phyloP scores from a whole-genome alignment of 306 rosid species.

The Lathyrus sativus region DNA sequence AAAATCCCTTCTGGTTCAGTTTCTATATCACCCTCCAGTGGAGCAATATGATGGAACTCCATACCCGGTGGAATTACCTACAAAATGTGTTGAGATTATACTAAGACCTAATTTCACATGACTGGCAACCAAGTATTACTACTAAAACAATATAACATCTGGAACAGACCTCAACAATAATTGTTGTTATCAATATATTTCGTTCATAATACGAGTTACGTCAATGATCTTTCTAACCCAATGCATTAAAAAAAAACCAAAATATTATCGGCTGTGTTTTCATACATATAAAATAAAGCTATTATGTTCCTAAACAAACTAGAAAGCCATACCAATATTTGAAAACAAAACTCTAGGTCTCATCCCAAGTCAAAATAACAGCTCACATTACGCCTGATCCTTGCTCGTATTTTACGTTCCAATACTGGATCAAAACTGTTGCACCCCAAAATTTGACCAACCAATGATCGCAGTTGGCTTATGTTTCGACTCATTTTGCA shows the following conservation, averaged over 20 bases:
- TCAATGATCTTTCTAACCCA: slow-evolving; percentile 20
- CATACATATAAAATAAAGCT: slow-evolving; percentile 25
- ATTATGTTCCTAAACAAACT: slow-evolving; percentile 16
- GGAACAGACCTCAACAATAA: slow-evolving; percentile 32
- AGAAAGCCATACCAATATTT: slow-evolving; percentile 18
- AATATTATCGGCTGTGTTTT: background rate
- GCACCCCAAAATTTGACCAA: too few relatives aligned
- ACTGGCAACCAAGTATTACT: slow-evolving; percentile 29
- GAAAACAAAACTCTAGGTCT: slow-evolving; percentile 1
- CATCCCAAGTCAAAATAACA: slow-evolving; percentile 48
- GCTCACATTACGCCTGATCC: slow-evolving; percentile 97
- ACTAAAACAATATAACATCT: slow-evolving; percentile 17
- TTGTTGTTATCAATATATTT: slow-evolving; percentile 25
- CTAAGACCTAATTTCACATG: slow-evolving; percentile 34
- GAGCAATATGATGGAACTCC: slow-evolving; percentile 97
- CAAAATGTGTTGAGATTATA: slow-evolving; percentile 35
- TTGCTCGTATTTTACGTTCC: slow-evolving; percentile 93
- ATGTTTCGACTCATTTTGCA: too few relatives aligned
- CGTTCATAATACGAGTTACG: slow-evolving; percentile 14
- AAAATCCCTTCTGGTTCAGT: slow-evolving; percentile 79
- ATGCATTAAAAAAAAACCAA: slow-evolving; percentile 10
- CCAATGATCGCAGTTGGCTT: too few relatives aligned
- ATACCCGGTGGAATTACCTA: slow-evolving; percentile 97
- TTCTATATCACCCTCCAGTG: slow-evolving; percentile 86
- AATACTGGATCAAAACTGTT: slow-evolving; percentile 95